phyloP scores from a whole-genome alignment of 306 rosid species.

The Cercis canadensis region DNA sequence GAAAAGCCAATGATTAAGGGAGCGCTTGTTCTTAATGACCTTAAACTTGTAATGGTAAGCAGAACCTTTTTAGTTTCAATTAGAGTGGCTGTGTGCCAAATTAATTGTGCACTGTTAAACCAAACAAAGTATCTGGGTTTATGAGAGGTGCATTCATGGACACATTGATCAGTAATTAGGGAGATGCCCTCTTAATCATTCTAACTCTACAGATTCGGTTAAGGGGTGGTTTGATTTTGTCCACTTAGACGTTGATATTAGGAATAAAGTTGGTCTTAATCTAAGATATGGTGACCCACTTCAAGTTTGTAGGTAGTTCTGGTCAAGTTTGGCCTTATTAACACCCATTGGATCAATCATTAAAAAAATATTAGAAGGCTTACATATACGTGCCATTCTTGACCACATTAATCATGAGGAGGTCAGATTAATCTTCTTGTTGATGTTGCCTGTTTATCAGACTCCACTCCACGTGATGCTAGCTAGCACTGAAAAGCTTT shows the following conservation, averaged over 20 bases:
- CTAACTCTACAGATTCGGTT: too few species aligned
- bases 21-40: slow-evolving; percentile 7
- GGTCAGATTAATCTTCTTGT: slow-evolving; percentile 27
- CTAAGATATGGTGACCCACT: not conserved
- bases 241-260: slow-evolving; percentile 1
- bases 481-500: slow-evolving; percentile 23
- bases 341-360: slow-evolving; percentile 21
- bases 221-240: too few species aligned
- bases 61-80: too few species aligned
- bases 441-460: slow-evolving; percentile 25
- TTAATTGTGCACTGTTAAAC: too few species aligned
- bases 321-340: slow-evolving; percentile 27
- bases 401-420: slow-evolving; percentile 34
- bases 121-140: too few species aligned
- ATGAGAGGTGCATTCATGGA: too few species aligned
- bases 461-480: slow-evolving; percentile 41
- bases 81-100: too few species aligned
- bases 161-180: too few species aligned
- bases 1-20: slow-evolving; percentile 41
- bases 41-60: not conserved
- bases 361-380: slow-evolving; percentile 25
- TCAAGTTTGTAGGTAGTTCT: too few species aligned
- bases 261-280: not conserved
- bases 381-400: slow-evolving; percentile 30
- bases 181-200: too few species aligned